Conservation (phyloP, 2,329 filamentous ascomycete species). For the Pezicula radicicola region DNA sequence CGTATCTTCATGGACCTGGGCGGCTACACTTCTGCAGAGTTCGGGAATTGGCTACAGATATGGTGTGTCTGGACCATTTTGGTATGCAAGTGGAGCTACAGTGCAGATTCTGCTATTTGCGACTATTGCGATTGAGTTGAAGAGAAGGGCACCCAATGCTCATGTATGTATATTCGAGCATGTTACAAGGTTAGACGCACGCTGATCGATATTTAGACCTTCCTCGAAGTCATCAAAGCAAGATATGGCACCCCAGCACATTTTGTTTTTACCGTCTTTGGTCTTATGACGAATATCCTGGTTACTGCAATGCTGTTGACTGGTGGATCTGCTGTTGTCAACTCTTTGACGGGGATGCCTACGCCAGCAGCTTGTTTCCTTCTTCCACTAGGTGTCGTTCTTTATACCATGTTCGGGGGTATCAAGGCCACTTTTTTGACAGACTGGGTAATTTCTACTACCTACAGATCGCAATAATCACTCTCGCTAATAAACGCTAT, state of each 20-base stretch:
- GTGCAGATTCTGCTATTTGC: slow-evolving; percentile 89
- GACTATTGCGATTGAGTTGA: slow-evolving; percentile 85
- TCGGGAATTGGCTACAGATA: slow-evolving; percentile 82
- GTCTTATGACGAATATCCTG: slow-evolving; percentile 79
- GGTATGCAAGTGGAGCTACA: slow-evolving; percentile 68
- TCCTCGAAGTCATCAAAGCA: slow-evolving; percentile 78
- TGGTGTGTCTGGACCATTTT: slow-evolving; percentile 64
- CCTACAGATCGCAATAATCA: background rate
- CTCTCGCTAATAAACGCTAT: slow-evolving; percentile 49
- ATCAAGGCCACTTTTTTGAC: slow-evolving; percentile 88
- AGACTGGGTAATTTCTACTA: slow-evolving; percentile 16
- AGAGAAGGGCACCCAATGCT: slow-evolving; percentile 81
- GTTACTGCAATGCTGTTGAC: slow-evolving; percentile 88
- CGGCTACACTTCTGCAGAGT: slow-evolving; percentile 76
- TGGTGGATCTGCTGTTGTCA: slow-evolving; percentile 75
- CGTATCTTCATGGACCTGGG: slow-evolving; percentile 94
- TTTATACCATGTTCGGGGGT: slow-evolving; percentile 75
- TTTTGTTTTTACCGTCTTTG: slow-evolving; percentile 77
- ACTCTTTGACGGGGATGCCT: slow-evolving; percentile 67
- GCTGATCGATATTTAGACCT: slow-evolving; percentile 40
- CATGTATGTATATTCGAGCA: slow-evolving; percentile 42
- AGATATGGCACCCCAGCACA: slow-evolving; percentile 75
- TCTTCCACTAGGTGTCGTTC: slow-evolving; percentile 74
- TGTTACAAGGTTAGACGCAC: background rate
- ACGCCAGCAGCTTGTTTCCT: slow-evolving; percentile 83